phyloP scores from a whole-genome alignment of 2,329 filamentous ascomycete species.

The Aspergillus tamarii region DNA sequence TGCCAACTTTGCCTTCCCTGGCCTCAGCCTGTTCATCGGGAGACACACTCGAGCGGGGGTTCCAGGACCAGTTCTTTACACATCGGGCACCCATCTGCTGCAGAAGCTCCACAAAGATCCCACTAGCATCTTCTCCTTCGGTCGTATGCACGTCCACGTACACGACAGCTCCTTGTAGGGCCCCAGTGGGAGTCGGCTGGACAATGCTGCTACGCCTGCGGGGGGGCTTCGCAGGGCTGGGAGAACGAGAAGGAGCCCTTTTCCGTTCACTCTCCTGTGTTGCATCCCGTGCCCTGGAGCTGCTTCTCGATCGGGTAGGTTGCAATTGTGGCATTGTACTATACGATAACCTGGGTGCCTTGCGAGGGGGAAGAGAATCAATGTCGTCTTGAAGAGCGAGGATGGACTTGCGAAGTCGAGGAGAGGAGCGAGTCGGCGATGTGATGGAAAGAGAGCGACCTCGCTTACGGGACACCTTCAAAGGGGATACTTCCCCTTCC shows the following conservation, averaged over 20 bases:
- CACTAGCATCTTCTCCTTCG: conserved; percentile 78
- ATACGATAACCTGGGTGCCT: conserved; percentile 23
- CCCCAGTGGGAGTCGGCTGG: conserved; percentile 21
- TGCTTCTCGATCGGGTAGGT: conserved; percentile 19
- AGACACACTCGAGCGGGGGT: conserved; percentile 54
- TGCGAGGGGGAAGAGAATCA: conserved; percentile 33
- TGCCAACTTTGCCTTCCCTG: conserved; percentile 62
- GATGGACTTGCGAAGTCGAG: conserved; percentile 30
- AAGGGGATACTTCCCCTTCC: conserved; percentile 56
- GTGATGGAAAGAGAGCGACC: conserved; percentile 57
- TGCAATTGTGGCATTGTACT: conserved; percentile 26
- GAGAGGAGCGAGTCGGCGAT: conserved; percentile 40
- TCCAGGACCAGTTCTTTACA: conserved; percentile 76
- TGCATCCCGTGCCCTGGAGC: conserved; percentile 7
- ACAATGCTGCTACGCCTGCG: conserved; percentile 27
- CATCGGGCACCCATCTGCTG: conserved; percentile 80
- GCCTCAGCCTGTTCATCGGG: conserved; percentile 37
- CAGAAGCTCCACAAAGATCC: conserved; percentile 79
- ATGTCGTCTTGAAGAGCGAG: conserved; percentile 27
- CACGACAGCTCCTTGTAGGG: conserved; percentile 73
- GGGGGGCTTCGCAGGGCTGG: conserved; percentile 34
- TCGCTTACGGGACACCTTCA: conserved; percentile 50
- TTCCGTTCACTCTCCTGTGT: conserved; percentile 11
- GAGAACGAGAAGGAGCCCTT: conserved; percentile 20
- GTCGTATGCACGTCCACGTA: conserved; percentile 83